Conservation (phyloP, 331 rosid species). For the Acacia concinna region DNA sequence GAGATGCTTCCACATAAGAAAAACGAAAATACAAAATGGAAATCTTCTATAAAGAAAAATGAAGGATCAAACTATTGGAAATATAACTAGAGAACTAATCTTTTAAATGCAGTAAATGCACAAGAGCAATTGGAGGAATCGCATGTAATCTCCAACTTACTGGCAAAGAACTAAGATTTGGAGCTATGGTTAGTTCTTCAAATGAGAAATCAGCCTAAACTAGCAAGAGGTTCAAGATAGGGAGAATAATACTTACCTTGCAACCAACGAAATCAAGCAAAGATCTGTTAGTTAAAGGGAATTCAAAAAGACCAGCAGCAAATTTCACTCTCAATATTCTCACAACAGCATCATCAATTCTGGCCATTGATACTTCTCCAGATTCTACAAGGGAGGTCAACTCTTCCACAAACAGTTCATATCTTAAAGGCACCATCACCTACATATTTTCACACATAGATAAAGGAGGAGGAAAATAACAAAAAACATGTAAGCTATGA, state of each 20-base stretch:
- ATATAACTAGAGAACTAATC: not conserved
- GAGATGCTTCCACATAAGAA: not conserved
- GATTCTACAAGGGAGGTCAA: slow-evolving; percentile 60
- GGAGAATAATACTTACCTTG: slow-evolving; percentile 51
- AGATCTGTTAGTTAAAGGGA: slow-evolving; percentile 69
- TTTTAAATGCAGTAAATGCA: not conserved
- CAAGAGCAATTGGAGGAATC: not conserved
- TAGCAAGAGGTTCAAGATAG: not conserved
- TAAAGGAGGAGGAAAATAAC: not conserved
- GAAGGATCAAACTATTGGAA: not conserved
- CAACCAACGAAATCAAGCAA: slow-evolving; percentile 77
- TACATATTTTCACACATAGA: slow-evolving; percentile 35
- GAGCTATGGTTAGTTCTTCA: not conserved
- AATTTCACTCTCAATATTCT: slow-evolving; percentile 85
- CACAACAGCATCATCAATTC: slow-evolving; percentile 82
- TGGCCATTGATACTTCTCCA: slow-evolving; percentile 60
- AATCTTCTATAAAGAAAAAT: not conserved
- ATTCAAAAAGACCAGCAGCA: slow-evolving; percentile 73
- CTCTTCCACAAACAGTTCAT: slow-evolving; percentile 50
- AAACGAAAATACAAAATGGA: not conserved
- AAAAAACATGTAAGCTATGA: not conserved
- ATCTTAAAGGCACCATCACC: slow-evolving; percentile 77
- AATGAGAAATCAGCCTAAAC: not conserved
- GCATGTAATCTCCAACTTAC: not conserved
- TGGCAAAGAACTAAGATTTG: not conserved